Evolutionary conservation across 352 stramenopile genomes (phyloP).

Genomic region (Blastocystis sp.): DNA sequence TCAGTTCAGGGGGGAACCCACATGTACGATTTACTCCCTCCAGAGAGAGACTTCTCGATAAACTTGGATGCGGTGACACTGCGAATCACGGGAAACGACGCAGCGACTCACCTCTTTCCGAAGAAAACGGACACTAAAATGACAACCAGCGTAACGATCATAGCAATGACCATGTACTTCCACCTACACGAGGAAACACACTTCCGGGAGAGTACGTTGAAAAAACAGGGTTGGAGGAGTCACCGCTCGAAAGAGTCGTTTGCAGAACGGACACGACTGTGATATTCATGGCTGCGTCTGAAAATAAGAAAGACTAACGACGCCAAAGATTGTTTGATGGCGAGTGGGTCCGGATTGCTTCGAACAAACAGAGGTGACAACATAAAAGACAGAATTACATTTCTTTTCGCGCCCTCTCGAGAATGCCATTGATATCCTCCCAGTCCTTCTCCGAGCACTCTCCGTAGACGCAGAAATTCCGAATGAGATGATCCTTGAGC

Average conservation of each 20-base stretch:
- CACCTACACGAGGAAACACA: not conserved
- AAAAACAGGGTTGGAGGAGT: not conserved
- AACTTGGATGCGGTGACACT: not conserved
- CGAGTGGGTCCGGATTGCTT: not conserved
- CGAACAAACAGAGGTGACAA: not conserved
- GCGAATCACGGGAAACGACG: not conserved
- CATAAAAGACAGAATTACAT: not conserved
- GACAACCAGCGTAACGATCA: not conserved
- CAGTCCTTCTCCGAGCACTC: not conserved
- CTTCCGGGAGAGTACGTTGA: not conserved
- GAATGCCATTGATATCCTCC: constrained; percentile 6
- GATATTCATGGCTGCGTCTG: not conserved
- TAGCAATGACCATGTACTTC: not conserved
- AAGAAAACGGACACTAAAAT: not conserved
- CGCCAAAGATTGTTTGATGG: too few species aligned
- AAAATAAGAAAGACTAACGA: not conserved
- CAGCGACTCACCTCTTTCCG: not conserved
- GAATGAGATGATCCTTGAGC: not conserved
- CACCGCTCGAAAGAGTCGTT: not conserved
- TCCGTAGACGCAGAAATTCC: not conserved
- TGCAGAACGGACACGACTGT: not conserved
- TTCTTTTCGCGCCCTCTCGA: not conserved
- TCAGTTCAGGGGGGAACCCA: not conserved
- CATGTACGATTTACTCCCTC: not conserved
- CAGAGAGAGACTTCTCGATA: not conserved